These are phyloP conservation scores for Cladosporium sp. DNA, from an alignment of 2,329 filamentous ascomycete genomes.

Conservation along the genomic window DNA sequence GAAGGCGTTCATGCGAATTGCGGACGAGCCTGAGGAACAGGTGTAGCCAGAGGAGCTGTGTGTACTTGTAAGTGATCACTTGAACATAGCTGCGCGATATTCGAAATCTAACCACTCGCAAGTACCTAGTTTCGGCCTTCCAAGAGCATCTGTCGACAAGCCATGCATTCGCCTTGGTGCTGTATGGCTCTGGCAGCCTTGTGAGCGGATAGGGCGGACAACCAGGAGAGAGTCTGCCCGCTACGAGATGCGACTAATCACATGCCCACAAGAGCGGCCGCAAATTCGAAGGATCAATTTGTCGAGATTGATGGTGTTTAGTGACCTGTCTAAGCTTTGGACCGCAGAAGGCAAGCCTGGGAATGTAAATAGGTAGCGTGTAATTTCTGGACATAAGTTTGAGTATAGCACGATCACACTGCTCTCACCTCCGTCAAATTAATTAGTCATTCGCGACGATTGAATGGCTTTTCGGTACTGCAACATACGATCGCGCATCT, in stretches of 20 bases:
- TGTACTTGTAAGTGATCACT: neutral
- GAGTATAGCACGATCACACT: neutral
- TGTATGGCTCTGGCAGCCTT: neutral
- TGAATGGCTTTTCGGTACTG: neutral
- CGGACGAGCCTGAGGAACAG: neutral
- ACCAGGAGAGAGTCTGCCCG: neutral
- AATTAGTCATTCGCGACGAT: neutral
- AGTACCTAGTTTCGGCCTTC: neutral
- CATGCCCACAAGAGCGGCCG: neutral
- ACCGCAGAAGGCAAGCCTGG: neutral
- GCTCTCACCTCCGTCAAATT: neutral
- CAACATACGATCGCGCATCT: neutral
- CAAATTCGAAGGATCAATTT: neutral
- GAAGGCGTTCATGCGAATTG: neutral
- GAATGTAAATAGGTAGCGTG: neutral
- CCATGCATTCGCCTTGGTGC: neutral
- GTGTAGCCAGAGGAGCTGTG: neutral
- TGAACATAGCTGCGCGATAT: neutral
- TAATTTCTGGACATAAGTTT: neutral
- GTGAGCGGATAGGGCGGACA: neutral
- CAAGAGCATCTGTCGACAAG: neutral
- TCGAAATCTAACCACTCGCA: neutral
- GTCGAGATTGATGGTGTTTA: neutral
- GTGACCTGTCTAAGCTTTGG: neutral
- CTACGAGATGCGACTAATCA: neutral